Evolutionary conservation across 192 early-diverging fungal species (phyloP).

Genomic region (Backusella parvicylindrica): DNA sequence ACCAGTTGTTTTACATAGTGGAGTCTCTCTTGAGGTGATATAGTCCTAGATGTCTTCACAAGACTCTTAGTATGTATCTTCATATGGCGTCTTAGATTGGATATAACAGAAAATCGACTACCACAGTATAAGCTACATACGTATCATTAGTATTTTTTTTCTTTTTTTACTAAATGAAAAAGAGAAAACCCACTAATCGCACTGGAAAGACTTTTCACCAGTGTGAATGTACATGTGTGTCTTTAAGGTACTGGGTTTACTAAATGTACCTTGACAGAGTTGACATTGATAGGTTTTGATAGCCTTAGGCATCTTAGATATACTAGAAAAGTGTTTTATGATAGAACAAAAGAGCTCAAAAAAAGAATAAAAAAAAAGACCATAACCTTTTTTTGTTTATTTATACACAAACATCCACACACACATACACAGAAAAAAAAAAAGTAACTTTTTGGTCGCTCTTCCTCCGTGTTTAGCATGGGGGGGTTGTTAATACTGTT

Average conservation of each 20-base stretch:
- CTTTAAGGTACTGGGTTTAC: not conserved
- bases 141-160: not conserved
- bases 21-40: not conserved
- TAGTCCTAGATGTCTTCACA: not conserved
- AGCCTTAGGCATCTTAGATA: not conserved
- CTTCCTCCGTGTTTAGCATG: not conserved
- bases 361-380: not conserved
- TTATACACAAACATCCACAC: not conserved
- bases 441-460: not conserved
- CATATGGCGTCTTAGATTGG: not conserved
- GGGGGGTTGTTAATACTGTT: too few relatives aligned
- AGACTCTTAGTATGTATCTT: not conserved
- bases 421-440: not conserved
- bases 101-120: not conserved
- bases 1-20: not conserved
- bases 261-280: not conserved
- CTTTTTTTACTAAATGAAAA: not conserved
- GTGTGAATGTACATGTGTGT: conserved; percentile 71
- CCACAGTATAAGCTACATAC: not conserved
- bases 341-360: not conserved
- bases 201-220: conserved; percentile 71
- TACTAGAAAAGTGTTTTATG: not conserved
- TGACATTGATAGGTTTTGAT: not conserved
- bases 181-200: conserved; percentile 10
- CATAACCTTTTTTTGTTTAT: not conserved